Percentiles rank a stretch among this genome's conserved stretches.
Evolutionary conservation across 257 asterid genomes (phyloP).

Genomic region (Osmanthus fragrans): DNA sequence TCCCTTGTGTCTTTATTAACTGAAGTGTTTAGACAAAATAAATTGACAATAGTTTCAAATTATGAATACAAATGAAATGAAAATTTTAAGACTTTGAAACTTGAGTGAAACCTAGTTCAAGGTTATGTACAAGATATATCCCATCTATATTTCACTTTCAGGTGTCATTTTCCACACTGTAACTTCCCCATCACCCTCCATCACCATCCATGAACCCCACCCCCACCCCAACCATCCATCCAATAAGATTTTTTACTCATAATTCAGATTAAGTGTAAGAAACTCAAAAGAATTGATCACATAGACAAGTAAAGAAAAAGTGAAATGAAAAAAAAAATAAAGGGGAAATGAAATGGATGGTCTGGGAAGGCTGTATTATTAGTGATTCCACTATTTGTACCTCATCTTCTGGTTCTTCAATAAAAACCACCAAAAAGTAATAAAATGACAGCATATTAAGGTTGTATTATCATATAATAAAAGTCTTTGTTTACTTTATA

Average conservation of each 20-base stretch:
- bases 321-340: neutral
- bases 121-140: slow-evolving; percentile 49
- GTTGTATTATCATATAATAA: slow-evolving; percentile 18
- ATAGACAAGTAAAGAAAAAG: neutral
- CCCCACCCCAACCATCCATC: neutral
- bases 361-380: slow-evolving; percentile 6
- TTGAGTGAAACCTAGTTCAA: slow-evolving; percentile 51
- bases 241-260: slow-evolving; percentile 17
- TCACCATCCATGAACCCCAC: slow-evolving; percentile 17
- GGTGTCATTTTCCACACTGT: slow-evolving; percentile 44
- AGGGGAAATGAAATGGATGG: slow-evolving; percentile 19
- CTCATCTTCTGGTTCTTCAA: slow-evolving; percentile 14
- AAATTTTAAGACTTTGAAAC: slow-evolving; percentile 25
- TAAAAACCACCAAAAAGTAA: slow-evolving; percentile 29
- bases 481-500: neutral
- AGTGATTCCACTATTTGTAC: slow-evolving; percentile 26
- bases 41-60: neutral
- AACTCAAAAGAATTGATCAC: neutral
- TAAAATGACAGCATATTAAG: slow-evolving; percentile 15
- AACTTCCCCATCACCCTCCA: slow-evolving; percentile 24
- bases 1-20: neutral
- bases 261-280: neutral
- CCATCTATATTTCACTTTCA: slow-evolving; percentile 35
- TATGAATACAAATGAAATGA: neutral
- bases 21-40: neutral